phyloP scores from a whole-genome alignment of 192 early-diverging fungal genomes.

The Entomortierella chlamydospora region DNA sequence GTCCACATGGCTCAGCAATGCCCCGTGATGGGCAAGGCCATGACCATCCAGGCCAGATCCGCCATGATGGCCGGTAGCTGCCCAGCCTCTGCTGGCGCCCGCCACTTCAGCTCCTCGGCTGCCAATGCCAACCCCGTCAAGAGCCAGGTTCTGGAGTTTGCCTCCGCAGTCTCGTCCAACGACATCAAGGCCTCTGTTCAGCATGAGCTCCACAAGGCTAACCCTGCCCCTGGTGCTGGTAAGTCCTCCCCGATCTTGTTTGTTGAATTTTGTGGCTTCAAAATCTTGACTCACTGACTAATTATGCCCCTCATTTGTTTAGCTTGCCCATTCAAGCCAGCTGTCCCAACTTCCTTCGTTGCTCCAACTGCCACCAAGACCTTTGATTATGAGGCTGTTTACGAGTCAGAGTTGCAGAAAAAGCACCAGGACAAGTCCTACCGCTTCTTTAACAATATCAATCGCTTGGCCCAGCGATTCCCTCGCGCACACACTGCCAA shows the following conservation, averaged over 20 bases:
- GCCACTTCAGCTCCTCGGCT: constrained; percentile 55
- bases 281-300: no score
- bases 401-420: constrained; percentile 88
- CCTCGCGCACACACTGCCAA: constrained; percentile 94
- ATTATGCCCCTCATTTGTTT: not conserved
- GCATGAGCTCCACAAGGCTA: constrained; percentile 46
- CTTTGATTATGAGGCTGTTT: constrained; percentile 95
- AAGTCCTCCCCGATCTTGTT: not conserved
- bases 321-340: constrained; percentile 57
- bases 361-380: constrained; percentile 51
- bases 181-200: constrained; percentile 44
- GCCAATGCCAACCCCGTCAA: constrained; percentile 43
- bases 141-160: constrained; percentile 50
- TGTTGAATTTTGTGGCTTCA: not conserved
- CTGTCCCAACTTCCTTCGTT: constrained; percentile 50
- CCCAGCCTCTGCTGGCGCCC: constrained; percentile 52
- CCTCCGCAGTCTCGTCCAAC: constrained; percentile 43
- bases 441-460: constrained; percentile 99
- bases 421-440: constrained; percentile 98
- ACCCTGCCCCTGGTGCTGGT: constrained; percentile 53
- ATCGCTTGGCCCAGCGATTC: constrained; percentile 92
- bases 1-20: constrained; percentile 74
- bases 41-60: constrained; percentile 67
- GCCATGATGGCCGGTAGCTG: constrained; percentile 73
- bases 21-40: constrained; percentile 84